Base-by-base conservation (phyloP, 257 asterid genomes). In the Fraxinus americana region DNA sequence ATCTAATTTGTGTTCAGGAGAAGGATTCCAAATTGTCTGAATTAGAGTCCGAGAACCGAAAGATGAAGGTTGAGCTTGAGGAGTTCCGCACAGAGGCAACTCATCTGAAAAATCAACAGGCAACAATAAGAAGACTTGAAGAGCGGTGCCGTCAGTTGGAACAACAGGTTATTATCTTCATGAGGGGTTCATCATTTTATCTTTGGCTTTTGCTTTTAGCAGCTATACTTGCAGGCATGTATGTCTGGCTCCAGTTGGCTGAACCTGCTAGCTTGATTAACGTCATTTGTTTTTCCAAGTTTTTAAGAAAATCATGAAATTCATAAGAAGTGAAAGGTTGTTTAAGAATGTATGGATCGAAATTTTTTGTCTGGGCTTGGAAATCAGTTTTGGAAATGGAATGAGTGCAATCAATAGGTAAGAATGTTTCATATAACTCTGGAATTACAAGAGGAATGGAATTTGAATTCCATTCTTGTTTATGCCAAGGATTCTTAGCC, bases 51-150 rank as follows among this genome's bases (percentile, higher is more conserved):
- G 99, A 90, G 85, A 93, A 92, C 86, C 90, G 98, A 82, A 96
- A 93, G 85, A 96, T 96, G 98, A 96, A 92, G 89, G 94, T 92
- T 85, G 99, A 96, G 85, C 99, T 96, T 77, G 99, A 96, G 84
- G 98, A 96, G 81, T 96, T 88, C 83, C 94, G 97, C 70, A 89
- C 97, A 7, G 99, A 96, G 86, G 93, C 99, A 72, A 87, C 98
- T 75, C 97, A 96, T 86, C 84, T 96, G 88, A 96, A 93, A 89
- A 96, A 96, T 85, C 99, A 96, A 82, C 99, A 96, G 83, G 92
- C 98, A 14, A 96, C 98, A 43, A 93, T 96, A 82, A 89, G 97
- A 89, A 91, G 97, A 83, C 97, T 96, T 75, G 98, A 96, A 89
- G 99, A 96, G 82, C 96, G 99, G 79, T 86, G 92, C 76, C 98